phyloP scores from a whole-genome alignment of 140 eudicot genomes.

The Oenanthe javanica region DNA sequence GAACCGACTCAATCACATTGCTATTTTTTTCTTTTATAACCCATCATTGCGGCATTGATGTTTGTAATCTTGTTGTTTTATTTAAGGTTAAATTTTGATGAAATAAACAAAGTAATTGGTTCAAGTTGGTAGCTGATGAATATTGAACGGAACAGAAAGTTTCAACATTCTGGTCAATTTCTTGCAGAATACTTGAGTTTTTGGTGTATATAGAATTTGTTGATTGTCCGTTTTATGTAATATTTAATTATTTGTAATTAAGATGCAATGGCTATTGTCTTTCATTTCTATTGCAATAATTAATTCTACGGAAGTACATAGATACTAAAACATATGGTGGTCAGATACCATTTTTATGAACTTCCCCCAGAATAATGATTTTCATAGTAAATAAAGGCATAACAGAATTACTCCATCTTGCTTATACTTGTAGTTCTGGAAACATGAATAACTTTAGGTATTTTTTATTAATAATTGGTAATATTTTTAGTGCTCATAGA shows the following conservation, averaged over 20 bases:
- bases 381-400: background rate
- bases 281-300: background rate
- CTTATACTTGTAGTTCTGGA: background rate
- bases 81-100: conserved; percentile 41
- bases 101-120: too few relatives aligned
- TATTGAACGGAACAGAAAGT: too few relatives aligned
- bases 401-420: background rate
- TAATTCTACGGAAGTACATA: too few relatives aligned
- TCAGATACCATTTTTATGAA: background rate
- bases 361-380: background rate
- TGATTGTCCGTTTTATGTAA: background rate
- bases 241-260: too few relatives aligned
- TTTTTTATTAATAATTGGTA: background rate
- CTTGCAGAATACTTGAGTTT: background rate
- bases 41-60: conserved; percentile 53
- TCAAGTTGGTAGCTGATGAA: background rate
- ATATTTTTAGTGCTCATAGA: too few relatives aligned
- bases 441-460: background rate
- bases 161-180: too few relatives aligned
- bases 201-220: background rate
- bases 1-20: background rate
- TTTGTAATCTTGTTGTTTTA: conserved; percentile 90
- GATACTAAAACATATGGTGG: background rate
- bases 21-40: background rate
- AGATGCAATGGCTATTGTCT: background rate